A percentile compares a stretch with the other conserved stretches of the same genome.
phyloP scores from a whole-genome alignment of 2,329 filamentous ascomycete species.

The Aspergillus ruber region DNA sequence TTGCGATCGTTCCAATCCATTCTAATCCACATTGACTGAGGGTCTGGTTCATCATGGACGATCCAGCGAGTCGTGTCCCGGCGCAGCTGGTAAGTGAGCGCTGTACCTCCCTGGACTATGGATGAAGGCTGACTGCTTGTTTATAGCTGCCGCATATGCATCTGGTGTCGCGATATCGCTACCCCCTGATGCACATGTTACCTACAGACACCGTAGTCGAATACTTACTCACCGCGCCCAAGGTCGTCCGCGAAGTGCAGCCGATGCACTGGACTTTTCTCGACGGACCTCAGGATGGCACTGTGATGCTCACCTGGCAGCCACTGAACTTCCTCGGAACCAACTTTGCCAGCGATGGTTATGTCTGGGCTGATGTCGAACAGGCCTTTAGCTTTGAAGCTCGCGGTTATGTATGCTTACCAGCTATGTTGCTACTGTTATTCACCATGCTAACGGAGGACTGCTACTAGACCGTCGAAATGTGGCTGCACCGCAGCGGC shows the following conservation, averaged over 20 bases:
- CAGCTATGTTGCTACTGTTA: background rate
- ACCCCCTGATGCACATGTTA: constrained; percentile 65
- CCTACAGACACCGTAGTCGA: constrained; percentile 71
- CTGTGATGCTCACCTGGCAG: constrained; percentile 83
- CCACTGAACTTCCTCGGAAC: constrained; percentile 63
- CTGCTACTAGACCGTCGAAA: constrained; percentile 70
- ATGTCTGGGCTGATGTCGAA: constrained; percentile 82
- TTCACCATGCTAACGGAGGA: constrained; percentile 2
- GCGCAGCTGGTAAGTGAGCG: constrained; percentile 37
- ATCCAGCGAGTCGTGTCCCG: constrained; percentile 41
- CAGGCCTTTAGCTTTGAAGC: constrained; percentile 68
- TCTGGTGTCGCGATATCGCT: constrained; percentile 75
- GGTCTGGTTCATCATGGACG: constrained; percentile 34
- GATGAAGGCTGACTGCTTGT: constrained; percentile 4
- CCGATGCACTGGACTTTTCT: constrained; percentile 93
- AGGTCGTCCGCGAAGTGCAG: constrained; percentile 75
- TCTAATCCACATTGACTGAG: constrained; percentile 9
- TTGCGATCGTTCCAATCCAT: constrained; percentile 10
- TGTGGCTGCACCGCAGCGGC: constrained; percentile 74
- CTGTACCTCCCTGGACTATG: background rate
- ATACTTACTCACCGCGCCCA: constrained; percentile 76
- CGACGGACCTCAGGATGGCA: constrained; percentile 72
- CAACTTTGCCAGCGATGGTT: constrained; percentile 84
- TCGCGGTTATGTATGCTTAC: constrained; percentile 55
- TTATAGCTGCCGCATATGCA: constrained; percentile 78